Evolutionary conservation across 345 rosid genomes (phyloP).

Genomic region (Sisymbrium altissimum): DNA sequence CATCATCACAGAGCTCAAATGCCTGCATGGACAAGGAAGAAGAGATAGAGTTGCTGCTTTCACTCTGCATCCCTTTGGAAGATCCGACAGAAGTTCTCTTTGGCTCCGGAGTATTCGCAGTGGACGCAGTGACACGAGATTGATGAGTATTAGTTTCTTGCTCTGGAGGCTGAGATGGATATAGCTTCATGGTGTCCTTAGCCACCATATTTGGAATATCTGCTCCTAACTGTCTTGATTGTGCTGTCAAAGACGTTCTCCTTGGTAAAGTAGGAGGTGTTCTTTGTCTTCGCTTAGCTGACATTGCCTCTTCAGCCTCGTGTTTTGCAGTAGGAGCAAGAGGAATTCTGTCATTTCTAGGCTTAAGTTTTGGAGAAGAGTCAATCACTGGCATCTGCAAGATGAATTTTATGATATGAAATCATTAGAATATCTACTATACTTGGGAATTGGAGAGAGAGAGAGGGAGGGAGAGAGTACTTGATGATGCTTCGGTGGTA

Average conservation of each 20-base stretch:
- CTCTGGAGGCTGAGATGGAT: slow-evolving; percentile 38
- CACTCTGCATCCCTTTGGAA: slow-evolving; percentile 58
- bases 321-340: slow-evolving; percentile 45
- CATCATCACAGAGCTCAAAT: slow-evolving; percentile 77
- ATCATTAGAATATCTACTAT: not conserved
- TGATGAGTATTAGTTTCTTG: slow-evolving; percentile 34
- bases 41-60: slow-evolving; percentile 70
- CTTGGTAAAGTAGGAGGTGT: slow-evolving; percentile 65
- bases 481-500: slow-evolving; percentile 60
- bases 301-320: slow-evolving; percentile 48
- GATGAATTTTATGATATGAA: slow-evolving; percentile 13
- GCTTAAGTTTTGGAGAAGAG: slow-evolving; percentile 61
- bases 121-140: slow-evolving; percentile 26
- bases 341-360: slow-evolving; percentile 64
- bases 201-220: slow-evolving; percentile 43
- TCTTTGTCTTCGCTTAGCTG: slow-evolving; percentile 66
- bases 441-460: not conserved
- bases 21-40: slow-evolving; percentile 78
- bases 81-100: slow-evolving; percentile 40
- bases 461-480: slow-evolving; percentile 35
- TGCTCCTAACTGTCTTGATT: slow-evolving; percentile 46
- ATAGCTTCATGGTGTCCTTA: slow-evolving; percentile 31
- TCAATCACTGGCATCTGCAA: slow-evolving; percentile 65
- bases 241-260: slow-evolving; percentile 53
- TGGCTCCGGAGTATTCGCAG: slow-evolving; percentile 40